phyloP scores from a whole-genome alignment of 208 protist genomes.

The Entamoeba histolytica region DNA sequence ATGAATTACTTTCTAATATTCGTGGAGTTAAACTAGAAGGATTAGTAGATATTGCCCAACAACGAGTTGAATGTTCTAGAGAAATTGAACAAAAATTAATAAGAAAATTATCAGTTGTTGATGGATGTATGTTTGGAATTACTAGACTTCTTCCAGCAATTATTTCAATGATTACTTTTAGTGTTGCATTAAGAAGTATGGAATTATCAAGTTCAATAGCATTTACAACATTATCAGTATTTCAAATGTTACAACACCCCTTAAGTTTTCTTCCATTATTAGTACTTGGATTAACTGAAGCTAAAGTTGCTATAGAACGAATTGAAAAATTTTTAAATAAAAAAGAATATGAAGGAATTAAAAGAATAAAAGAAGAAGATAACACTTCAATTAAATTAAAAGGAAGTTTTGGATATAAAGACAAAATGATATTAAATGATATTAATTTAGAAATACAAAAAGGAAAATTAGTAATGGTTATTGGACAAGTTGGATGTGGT shows the following conservation, averaged over 20 bases:
- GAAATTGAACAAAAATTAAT: background rate
- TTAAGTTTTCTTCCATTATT: background rate
- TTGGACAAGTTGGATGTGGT: background rate
- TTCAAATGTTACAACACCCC: background rate
- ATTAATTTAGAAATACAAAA: background rate
- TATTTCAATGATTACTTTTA: constrained; percentile 8
- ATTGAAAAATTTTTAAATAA: constrained; percentile 1
- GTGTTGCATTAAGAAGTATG: background rate
- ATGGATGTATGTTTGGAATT: background rate
- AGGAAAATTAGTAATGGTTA: background rate
- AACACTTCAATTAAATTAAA: background rate
- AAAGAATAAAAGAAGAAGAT: background rate
- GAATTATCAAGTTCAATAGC: background rate
- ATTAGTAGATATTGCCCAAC: constrained; percentile 33
- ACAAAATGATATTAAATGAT: background rate
- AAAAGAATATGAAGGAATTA: background rate
- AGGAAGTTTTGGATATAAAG: background rate
- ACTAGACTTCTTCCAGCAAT: background rate
- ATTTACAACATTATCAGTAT: constrained; percentile 5
- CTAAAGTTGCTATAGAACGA: background rate
- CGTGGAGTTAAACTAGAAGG: constrained; percentile 40
- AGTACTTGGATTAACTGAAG: background rate
- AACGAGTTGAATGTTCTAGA: constrained; percentile 8
- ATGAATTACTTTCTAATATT: constrained; percentile 40
- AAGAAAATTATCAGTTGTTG: background rate